A percentile compares a stretch with the other conserved stretches of the same genome.
These are phyloP conservation scores for Trichoderma lentiforme DNA, from an alignment of 2,329 filamentous ascomycete species.

Conservation along the genomic window DNA sequence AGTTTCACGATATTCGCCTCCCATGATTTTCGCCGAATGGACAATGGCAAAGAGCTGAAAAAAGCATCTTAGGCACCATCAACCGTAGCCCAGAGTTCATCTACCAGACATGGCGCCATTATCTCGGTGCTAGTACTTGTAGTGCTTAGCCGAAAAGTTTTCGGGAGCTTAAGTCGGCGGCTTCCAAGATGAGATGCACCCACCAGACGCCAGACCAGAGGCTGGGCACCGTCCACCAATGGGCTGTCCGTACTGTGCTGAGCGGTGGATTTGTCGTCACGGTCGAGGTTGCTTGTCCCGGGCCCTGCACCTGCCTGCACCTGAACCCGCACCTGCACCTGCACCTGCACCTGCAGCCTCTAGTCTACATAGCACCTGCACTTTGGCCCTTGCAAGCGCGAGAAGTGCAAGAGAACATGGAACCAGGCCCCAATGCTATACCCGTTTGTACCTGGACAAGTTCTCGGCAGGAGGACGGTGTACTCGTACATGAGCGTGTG, in stretches of 20 bases:
- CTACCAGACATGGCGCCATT: neutral
- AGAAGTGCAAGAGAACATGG: neutral
- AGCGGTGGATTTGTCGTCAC: conserved; percentile 1
- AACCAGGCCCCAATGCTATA: neutral
- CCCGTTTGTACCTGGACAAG: neutral
- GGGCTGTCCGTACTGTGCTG: neutral
- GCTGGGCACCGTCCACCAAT: neutral
- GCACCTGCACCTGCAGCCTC: conserved; percentile 1
- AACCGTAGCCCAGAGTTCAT: neutral
- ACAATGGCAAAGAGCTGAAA: neutral
- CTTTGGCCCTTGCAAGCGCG: neutral
- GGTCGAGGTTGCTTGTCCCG: neutral
- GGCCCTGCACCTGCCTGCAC: neutral
- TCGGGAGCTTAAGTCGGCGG: conserved; percentile 15
- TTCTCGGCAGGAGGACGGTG: neutral
- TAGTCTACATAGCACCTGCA: neutral
- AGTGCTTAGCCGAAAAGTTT: conserved; percentile 7
- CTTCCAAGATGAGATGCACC: conserved; percentile 12
- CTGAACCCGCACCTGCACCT: neutral
- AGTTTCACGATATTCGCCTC: neutral
- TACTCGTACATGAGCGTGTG: neutral
- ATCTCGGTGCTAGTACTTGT: neutral
- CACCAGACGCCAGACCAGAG: neutral
- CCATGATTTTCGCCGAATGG: neutral
- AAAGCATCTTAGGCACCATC: conserved; percentile 2